Conservation (phyloP, 805 yeast genomes). For the Cyberlindnera petersonii region DNA sequence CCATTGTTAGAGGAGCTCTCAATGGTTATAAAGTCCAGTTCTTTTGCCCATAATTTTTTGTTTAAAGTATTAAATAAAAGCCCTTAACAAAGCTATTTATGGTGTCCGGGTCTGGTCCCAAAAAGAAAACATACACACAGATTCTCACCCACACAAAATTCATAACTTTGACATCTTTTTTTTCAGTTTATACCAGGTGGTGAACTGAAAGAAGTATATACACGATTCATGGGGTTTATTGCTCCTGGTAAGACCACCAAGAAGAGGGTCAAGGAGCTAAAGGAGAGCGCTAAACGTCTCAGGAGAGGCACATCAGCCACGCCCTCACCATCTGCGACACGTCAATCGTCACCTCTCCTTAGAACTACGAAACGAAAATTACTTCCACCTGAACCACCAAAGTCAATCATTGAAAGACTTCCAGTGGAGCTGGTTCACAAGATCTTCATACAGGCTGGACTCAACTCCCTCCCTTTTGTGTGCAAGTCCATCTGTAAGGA, state of each 20-base stretch:
- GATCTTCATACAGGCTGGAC: constrained; percentile 37
- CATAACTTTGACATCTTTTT: too few relatives aligned
- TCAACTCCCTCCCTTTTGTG: constrained; percentile 34
- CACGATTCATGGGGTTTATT: constrained; percentile 12
- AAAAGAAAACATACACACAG: too few relatives aligned
- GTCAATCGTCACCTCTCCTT: background rate
- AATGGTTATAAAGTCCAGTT: too few relatives aligned
- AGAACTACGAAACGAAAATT: background rate
- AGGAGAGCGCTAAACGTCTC: constrained; percentile 3
- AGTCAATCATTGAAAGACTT: constrained; percentile 30
- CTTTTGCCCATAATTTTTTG: too few relatives aligned
- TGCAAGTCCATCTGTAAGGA: constrained; percentile 29
- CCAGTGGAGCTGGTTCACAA: constrained; percentile 41
- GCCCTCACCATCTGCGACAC: background rate
- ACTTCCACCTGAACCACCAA: background rate
- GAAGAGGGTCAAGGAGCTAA: constrained; percentile 7
- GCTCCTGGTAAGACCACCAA: constrained; percentile 10
- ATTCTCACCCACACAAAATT: too few relatives aligned
- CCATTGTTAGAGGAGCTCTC: too few relatives aligned
- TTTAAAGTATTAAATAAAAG: too few relatives aligned
- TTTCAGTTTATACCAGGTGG: too few relatives aligned
- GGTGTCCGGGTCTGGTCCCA: too few relatives aligned
- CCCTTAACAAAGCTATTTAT: too few relatives aligned
- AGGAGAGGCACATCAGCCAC: constrained; percentile 1
- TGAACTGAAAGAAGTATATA: too few relatives aligned